phyloP scores from a whole-genome alignment of 495 filamentous ascomycete genomes.

The Chaetomium cochliodes region DNA sequence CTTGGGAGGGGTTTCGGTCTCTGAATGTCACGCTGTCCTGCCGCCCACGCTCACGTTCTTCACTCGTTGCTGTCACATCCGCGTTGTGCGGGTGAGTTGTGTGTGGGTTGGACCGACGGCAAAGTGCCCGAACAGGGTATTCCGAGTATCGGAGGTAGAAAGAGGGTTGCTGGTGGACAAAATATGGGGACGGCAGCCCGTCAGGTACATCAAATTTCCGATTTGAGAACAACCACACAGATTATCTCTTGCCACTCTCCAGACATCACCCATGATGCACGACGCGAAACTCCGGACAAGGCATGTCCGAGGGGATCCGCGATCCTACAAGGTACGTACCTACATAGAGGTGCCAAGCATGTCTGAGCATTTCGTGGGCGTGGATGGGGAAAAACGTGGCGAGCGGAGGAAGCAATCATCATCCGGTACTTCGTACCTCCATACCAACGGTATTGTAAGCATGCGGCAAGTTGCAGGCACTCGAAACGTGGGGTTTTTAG shows the following conservation, averaged over 20 bases:
- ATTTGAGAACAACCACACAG: neutral
- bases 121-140: neutral
- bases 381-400: too few relatives aligned
- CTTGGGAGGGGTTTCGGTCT: neutral
- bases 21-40: neutral
- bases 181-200: constrained; percentile 6
- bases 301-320: too few relatives aligned
- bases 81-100: neutral
- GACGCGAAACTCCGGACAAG: too few relatives aligned
- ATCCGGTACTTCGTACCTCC: too few relatives aligned
- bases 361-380: too few relatives aligned
- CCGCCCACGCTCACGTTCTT: constrained; percentile 16
- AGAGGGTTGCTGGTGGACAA: constrained; percentile 4
- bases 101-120: neutral
- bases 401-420: too few relatives aligned
- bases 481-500: constrained; percentile 3
- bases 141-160: constrained; percentile 26
- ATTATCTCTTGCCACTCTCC: neutral
- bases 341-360: too few relatives aligned
- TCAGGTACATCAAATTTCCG: neutral
- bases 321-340: too few relatives aligned
- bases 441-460: neutral
- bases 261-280: too few relatives aligned
- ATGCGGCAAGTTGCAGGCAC: neutral
- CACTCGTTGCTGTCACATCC: neutral